These are phyloP conservation scores for Nasturtium officinale DNA, from an alignment of 345 rosid genomes.

Conservation along the genomic window DNA sequence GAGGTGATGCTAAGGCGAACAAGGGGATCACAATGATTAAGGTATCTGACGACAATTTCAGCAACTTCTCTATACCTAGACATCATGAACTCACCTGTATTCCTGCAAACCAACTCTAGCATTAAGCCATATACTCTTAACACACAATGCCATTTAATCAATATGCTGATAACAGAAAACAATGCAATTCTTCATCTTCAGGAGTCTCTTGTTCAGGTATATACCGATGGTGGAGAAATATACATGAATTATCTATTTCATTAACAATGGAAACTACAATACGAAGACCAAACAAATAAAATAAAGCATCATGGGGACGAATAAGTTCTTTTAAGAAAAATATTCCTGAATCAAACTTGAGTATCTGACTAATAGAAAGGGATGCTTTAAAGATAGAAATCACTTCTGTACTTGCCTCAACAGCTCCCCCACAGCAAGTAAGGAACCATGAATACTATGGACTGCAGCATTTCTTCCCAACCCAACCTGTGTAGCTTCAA, in stretches of 20 bases:
- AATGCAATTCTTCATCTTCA: conserved; percentile 10
- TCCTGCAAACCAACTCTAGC: conserved; percentile 59
- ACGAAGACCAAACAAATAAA: not conserved
- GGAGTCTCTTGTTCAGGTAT: conserved; percentile 26
- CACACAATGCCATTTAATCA: conserved; percentile 12
- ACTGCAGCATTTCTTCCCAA: conserved; percentile 90
- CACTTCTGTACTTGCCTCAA: conserved; percentile 62
- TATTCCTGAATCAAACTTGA: conserved; percentile 3
- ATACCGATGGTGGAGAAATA: conserved; percentile 6
- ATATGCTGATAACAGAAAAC: conserved; percentile 23
- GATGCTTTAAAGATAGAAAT: conserved; percentile 22
- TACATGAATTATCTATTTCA: conserved; percentile 9
- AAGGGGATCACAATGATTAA: conserved; percentile 90
- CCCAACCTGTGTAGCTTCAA: conserved; percentile 99
- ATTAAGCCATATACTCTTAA: conserved; percentile 32
- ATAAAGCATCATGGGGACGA: conserved; percentile 1
- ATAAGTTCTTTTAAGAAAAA: conserved; percentile 7
- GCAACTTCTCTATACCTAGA: conserved; percentile 99
- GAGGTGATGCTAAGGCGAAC: conserved; percentile 99
- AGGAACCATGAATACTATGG: conserved; percentile 97
- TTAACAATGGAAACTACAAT: conserved; percentile 10
- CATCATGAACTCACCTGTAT: conserved; percentile 99
- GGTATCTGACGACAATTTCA: conserved; percentile 92
- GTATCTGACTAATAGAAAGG: conserved; percentile 16
- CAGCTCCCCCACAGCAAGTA: conserved; percentile 98